Evolutionary conservation across 2,329 filamentous ascomycete genomes (phyloP), one percentile per base, ranked within the genome.

Genomic region (Talaromyces sp.): DNA sequence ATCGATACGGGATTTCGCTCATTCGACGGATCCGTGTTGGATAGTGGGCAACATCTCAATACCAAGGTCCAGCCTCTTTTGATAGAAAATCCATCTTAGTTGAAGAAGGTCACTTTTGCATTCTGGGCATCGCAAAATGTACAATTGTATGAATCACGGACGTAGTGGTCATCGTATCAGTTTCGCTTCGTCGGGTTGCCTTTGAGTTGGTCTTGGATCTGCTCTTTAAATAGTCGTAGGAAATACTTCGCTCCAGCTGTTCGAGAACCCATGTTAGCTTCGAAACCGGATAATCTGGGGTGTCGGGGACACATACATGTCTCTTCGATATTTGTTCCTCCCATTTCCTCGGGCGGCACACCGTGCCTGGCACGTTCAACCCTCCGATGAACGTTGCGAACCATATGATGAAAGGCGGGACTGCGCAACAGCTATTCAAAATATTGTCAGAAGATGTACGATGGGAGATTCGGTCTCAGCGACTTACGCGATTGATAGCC

Each of bases 401-500:
- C 80, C 69, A 78, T 74, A 45, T 76, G 73, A 69, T 81, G 80
- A 68, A 81, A 82, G 60, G 74, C 68, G 10, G 77, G 79, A 67
- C 79, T 81, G 61, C 74, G 70, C 60, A 82, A 72, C 64, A 82
- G 76, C 78, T 80, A 68, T 29, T 51, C 25, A 36, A 11, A 19
- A 40, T 60, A 22, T 62, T 45, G 64, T 36, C 15, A 67, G 43
- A 58, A 56, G 19, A 54, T 25, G 40, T 17, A 38, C 58, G 25
- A 61, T 36, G 27, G 64, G 27, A 63, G 68, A 71, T 56, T 49
- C 58, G n/a, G 59, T 34, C 40, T 58, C 10, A 61, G 51, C 36
- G 53, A 70, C 76, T 67, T 77, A 79, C 78, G 70, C 76, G 72
- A 61, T 69, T 66, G 62, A 73, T 77, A 62, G 79, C 70, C 77